These are phyloP conservation scores for Mrakia frigida DNA, from an alignment of 768 basidiomycete species.

Conservation along the genomic window DNA sequence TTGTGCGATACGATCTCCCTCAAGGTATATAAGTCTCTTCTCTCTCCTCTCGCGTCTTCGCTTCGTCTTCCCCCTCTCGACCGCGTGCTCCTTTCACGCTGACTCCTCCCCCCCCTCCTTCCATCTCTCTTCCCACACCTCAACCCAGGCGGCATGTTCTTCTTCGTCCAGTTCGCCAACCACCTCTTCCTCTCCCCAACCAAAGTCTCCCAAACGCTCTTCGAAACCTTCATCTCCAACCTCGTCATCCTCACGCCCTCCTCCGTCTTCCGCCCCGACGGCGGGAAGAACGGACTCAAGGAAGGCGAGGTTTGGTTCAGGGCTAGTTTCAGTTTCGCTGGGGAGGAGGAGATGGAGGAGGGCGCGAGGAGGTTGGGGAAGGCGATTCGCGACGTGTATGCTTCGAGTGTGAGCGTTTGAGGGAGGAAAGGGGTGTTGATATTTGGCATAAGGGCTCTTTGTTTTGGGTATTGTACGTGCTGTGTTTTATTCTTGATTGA, in stretches of 20 bases:
- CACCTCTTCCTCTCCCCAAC: constrained; percentile 21
- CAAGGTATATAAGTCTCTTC: too few relatives aligned
- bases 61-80: too few relatives aligned
- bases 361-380: constrained; percentile 25
- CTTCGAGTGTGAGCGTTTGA: not conserved
- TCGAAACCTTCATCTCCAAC: constrained; percentile 11
- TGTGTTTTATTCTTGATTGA: too few relatives aligned
- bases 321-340: constrained; percentile 18
- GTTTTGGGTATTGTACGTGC: too few relatives aligned
- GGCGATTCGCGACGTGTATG: not conserved
- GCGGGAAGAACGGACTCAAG: not conserved
- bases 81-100: too few relatives aligned
- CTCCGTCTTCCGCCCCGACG: constrained; percentile 15
- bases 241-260: constrained; percentile 27
- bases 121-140: not conserved
- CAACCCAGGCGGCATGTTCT: constrained; percentile 23
- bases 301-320: constrained; percentile 24
- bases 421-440: not conserved
- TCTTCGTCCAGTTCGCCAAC: not conserved
- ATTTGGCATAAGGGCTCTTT: too few relatives aligned
- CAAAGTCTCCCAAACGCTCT: constrained; percentile 16
- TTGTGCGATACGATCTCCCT: not conserved
- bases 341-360: constrained; percentile 24
- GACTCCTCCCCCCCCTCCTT: too few relatives aligned
- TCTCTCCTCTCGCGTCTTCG: too few relatives aligned